A percentile compares a stretch with the other conserved stretches of the same genome.
Evolutionary conservation across 2,329 filamentous ascomycete species (phyloP).

Genomic region (Fusarium albidum): DNA sequence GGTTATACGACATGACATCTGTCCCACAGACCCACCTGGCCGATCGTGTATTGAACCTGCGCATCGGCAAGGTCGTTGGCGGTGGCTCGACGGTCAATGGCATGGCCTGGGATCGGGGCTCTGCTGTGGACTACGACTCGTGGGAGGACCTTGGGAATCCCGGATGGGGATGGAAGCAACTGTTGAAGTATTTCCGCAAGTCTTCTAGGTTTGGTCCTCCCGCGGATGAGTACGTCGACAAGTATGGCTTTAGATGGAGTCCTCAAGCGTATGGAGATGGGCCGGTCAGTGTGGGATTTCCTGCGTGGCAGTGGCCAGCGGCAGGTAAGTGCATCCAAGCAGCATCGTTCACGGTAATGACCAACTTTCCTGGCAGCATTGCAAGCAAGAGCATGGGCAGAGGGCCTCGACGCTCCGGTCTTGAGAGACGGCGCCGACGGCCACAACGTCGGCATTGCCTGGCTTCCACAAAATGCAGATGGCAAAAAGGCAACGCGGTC

Average conservation of each 20-base stretch:
- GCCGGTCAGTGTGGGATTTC: conserved; percentile 34
- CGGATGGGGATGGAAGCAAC: conserved; percentile 48
- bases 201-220: conserved; percentile 33
- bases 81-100: conserved; percentile 44
- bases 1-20: conserved; percentile 31
- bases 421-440: conserved; percentile 35
- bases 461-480: conserved; percentile 32
- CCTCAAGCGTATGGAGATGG: conserved; percentile 35
- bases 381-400: conserved; percentile 21
- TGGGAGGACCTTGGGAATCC: conserved; percentile 50
- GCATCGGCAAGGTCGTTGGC: conserved; percentile 40
- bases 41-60: conserved; percentile 31
- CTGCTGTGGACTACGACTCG: conserved; percentile 41
- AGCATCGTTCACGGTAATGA: too few relatives aligned
- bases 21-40: conserved; percentile 38
- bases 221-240: conserved; percentile 23
- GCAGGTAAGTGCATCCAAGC: conserved; percentile 24
- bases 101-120: conserved; percentile 42
- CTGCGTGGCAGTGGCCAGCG: conserved; percentile 38
- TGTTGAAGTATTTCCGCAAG: conserved; percentile 30
- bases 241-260: conserved; percentile 33
- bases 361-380: background rate
- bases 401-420: conserved; percentile 19
- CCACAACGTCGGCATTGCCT: conserved; percentile 35
- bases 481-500: conserved; percentile 31